Evolutionary conservation across 2,329 filamentous ascomycete species (phyloP).

Genomic region (Drechslera avenae): DNA sequence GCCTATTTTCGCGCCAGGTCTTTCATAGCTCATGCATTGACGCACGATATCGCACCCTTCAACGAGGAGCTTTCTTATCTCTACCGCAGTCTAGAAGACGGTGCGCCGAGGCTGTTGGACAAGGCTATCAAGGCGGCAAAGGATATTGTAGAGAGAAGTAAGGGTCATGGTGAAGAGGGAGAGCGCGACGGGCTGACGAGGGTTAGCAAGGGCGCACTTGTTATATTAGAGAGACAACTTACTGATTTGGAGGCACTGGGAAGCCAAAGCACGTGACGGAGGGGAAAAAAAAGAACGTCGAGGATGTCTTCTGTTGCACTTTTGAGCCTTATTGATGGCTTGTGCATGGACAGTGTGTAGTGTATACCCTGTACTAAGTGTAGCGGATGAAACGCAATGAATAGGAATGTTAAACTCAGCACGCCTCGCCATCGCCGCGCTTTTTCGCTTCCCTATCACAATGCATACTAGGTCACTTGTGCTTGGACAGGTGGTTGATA

Average conservation of each 20-base stretch:
- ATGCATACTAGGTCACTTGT: too few species aligned
- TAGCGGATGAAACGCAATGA: too few species aligned
- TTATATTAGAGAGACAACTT: slow-evolving; percentile 50
- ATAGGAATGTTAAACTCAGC: too few species aligned
- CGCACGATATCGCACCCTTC: slow-evolving; percentile 52
- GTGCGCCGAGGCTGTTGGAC: slow-evolving; percentile 50
- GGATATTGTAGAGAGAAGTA: slow-evolving; percentile 50
- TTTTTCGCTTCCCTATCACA: too few species aligned
- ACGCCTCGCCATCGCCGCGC: too few species aligned
- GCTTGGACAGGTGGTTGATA: too few species aligned
- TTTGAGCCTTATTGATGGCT: too few species aligned
- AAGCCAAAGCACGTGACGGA: neutral
- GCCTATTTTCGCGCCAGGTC: slow-evolving; percentile 58
- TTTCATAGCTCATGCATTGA: slow-evolving; percentile 58
- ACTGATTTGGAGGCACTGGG: slow-evolving; percentile 44
- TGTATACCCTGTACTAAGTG: too few species aligned
- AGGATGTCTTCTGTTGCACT: too few species aligned
- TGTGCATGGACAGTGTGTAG: too few species aligned
- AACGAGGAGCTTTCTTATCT: slow-evolving; percentile 59
- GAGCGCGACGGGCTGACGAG: slow-evolving; percentile 53
- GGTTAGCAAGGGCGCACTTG: slow-evolving; percentile 56
- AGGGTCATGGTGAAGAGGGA: slow-evolving; percentile 27
- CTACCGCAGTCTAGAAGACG: slow-evolving; percentile 50
- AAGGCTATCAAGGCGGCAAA: slow-evolving; percentile 52
- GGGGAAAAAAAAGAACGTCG: too few species aligned